phyloP scores from a whole-genome alignment of 2,329 filamentous ascomycete species.

The Onygenales sp. region DNA sequence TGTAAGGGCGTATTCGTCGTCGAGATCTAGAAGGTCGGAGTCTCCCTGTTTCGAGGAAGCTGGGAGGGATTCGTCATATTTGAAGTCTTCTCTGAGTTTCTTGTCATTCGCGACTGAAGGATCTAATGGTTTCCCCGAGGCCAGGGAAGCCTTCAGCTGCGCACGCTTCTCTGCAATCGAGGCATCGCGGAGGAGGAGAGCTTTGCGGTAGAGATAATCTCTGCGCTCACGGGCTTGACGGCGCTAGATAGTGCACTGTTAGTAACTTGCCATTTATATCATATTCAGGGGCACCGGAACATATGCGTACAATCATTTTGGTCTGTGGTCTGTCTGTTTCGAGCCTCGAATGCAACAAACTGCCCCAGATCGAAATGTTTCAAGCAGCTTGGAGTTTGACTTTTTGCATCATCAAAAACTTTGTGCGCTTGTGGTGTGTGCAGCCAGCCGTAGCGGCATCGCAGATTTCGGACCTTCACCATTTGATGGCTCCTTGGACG shows the following conservation, averaged over 20 bases:
- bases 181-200: conserved; percentile 77
- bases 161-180: conserved; percentile 88
- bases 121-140: conserved; percentile 78
- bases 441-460: conserved; percentile 3
- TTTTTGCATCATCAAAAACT: background rate
- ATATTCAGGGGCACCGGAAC: background rate
- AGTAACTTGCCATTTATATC: background rate
- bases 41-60: conserved; percentile 58
- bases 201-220: conserved; percentile 85
- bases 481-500: background rate
- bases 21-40: conserved; percentile 67
- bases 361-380: background rate
- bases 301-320: conserved; percentile 9
- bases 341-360: background rate
- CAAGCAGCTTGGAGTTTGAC: too few relatives aligned
- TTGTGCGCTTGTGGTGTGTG: background rate
- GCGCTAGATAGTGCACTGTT: conserved; percentile 34
- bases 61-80: conserved; percentile 79
- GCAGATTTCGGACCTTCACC: background rate
- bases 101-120: conserved; percentile 79
- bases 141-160: conserved; percentile 75
- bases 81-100: conserved; percentile 72
- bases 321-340: background rate
- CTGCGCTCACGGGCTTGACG: conserved; percentile 69
- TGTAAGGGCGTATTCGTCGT: conserved; percentile 84